These are phyloP conservation scores for Anthoceros angustus DNA, from an alignment of 225 moss, liverwort and hornwort genomes.

Conservation along the genomic window DNA sequence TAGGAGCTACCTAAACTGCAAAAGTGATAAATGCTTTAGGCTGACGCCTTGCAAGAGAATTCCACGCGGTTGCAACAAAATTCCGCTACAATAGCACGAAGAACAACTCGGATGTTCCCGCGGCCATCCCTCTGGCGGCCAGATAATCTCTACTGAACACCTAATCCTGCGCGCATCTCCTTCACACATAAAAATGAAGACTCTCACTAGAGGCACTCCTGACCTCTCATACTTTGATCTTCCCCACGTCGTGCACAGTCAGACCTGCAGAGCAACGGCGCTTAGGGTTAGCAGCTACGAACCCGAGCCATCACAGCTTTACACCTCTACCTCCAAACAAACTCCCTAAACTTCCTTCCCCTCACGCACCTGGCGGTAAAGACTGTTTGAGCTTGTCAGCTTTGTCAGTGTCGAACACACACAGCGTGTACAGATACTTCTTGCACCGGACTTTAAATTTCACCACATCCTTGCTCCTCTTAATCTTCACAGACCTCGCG, in stretches of 20 bases:
- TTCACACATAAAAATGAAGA: background rate
- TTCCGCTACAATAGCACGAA: too few species aligned
- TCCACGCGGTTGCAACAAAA: too few species aligned
- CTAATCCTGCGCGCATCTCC: too few species aligned
- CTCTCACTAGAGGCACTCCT: background rate
- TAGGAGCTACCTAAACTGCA: too few species aligned
- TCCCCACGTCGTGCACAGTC: conserved; percentile 49
- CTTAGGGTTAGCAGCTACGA: background rate
- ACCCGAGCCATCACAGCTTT: background rate
- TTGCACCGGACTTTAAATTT: conserved; percentile 94
- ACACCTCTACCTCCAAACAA: background rate
- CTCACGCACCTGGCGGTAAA: conserved; percentile 39
- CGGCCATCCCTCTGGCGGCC: too few species aligned
- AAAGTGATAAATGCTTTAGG: too few species aligned
- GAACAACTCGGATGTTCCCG: too few species aligned
- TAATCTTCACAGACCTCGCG: conserved; percentile 86
- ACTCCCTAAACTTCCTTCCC: background rate
- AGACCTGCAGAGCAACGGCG: conserved; percentile 17
- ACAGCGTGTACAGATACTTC: conserved; percentile 89
- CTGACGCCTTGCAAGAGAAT: too few species aligned
- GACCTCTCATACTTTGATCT: background rate
- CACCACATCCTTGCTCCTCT: conserved; percentile 93
- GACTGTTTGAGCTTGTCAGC: conserved; percentile 99
- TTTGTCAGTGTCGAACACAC: conserved; percentile 82
- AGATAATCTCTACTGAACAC: too few species aligned